Conservation (phyloP, 441 rosid genomes). For the Pelargonium cotyledonis region DNA sequence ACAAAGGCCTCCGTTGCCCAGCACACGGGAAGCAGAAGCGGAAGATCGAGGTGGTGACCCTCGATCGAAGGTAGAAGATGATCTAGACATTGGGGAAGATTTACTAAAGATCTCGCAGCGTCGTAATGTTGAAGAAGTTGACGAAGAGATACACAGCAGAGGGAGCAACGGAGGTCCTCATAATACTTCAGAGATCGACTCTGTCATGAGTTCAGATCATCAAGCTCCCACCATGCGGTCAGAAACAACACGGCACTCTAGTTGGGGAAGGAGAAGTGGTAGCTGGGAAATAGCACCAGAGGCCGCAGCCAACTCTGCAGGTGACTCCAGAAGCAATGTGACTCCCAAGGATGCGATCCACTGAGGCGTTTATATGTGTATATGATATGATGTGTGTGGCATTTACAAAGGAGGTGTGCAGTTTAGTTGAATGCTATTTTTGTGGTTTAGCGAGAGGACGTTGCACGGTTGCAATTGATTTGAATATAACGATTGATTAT, state of each 20-base stretch:
- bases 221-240: slow-evolving; percentile 55
- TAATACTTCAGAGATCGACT: slow-evolving; percentile 42
- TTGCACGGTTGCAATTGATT: slow-evolving; percentile 15
- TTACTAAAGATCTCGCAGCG: slow-evolving; percentile 65
- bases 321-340: slow-evolving; percentile 50
- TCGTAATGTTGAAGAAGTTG: slow-evolving; percentile 52
- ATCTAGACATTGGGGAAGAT: slow-evolving; percentile 73
- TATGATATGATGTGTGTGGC: background rate
- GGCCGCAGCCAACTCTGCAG: slow-evolving; percentile 40
- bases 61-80: slow-evolving; percentile 80
- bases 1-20: slow-evolving; percentile 42
- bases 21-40: slow-evolving; percentile 38
- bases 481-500: slow-evolving; percentile 13
- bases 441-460: slow-evolving; percentile 5
- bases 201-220: slow-evolving; percentile 43
- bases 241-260: slow-evolving; percentile 47
- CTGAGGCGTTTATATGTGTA: slow-evolving; percentile 26
- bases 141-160: slow-evolving; percentile 54
- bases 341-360: slow-evolving; percentile 39
- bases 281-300: slow-evolving; percentile 64
- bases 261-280: slow-evolving; percentile 70
- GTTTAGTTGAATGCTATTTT: slow-evolving; percentile 19
- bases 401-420: slow-evolving; percentile 8
- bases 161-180: slow-evolving; percentile 52
- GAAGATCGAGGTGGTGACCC: slow-evolving; percentile 47